A percentile compares a stretch with the other conserved stretches of the same genome.
Evolutionary conservation across 257 asterid genomes (phyloP).

Genomic region (Salvia hispanica): DNA sequence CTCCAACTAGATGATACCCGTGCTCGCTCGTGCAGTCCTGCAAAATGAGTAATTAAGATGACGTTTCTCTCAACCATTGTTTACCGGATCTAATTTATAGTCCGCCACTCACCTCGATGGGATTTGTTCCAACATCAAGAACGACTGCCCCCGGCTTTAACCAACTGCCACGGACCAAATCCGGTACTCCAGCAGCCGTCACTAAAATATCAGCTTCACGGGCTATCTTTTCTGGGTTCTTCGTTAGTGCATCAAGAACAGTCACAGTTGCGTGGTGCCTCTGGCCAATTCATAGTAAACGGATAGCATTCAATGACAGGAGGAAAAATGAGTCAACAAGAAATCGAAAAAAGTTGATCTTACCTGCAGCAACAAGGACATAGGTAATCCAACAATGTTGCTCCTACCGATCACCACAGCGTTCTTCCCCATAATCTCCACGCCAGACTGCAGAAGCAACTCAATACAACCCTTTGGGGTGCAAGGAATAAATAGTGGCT

Average conservation of each 20-base stretch:
- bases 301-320: constrained; percentile 16
- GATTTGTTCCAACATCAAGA: constrained; percentile 79
- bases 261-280: constrained; percentile 93
- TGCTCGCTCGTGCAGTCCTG: constrained; percentile 60
- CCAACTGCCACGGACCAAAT: constrained; percentile 87
- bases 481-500: constrained; percentile 72
- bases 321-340: not conserved
- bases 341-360: not conserved
- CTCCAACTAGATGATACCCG: constrained; percentile 77
- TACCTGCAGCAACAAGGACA: constrained; percentile 80
- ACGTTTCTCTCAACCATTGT: too few species aligned
- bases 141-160: constrained; percentile 85
- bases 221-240: constrained; percentile 61
- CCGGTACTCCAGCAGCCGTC: constrained; percentile 84
- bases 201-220: constrained; percentile 87
- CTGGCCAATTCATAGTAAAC: constrained; percentile 43
- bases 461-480: constrained; percentile 75
- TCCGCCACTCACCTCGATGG: constrained; percentile 59
- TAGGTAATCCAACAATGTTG: constrained; percentile 89
- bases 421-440: constrained; percentile 60
- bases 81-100: too few species aligned
- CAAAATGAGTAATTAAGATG: constrained; percentile 11
- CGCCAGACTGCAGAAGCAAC: constrained; percentile 61
- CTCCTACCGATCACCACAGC: constrained; percentile 83
- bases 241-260: constrained; percentile 60